Conservation (phyloP, 257 asterid genomes). For the Salvia splendens region DNA sequence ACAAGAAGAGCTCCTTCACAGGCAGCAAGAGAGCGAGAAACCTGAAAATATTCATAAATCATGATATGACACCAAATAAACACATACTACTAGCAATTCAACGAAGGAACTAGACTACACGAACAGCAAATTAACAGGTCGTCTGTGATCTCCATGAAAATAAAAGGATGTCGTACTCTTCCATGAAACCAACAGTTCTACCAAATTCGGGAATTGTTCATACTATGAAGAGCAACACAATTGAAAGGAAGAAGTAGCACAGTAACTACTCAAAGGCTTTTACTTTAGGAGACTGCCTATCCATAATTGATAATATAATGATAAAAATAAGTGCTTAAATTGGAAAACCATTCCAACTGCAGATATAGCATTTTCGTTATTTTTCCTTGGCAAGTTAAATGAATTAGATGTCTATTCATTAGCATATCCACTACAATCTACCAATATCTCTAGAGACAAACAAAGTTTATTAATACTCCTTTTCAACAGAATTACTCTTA, state of each 20-base stretch:
- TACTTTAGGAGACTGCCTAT: not conserved
- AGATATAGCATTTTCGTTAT: constrained; percentile 1
- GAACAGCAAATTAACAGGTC: constrained; percentile 3
- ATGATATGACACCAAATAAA: constrained; percentile 29
- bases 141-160: constrained; percentile 13
- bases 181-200: not conserved
- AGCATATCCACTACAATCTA: constrained; percentile 8
- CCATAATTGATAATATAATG: constrained; percentile 6
- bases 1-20: constrained; percentile 99
- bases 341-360: constrained; percentile 20
- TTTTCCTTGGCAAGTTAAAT: constrained; percentile 7
- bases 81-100: constrained; percentile 10
- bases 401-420: constrained; percentile 19
- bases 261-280: constrained; percentile 9
- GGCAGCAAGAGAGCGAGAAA: constrained; percentile 99
- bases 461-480: not conserved
- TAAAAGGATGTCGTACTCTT: constrained; percentile 12
- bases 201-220: constrained; percentile 2
- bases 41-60: constrained; percentile 47
- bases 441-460: constrained; percentile 4
- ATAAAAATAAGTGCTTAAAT: constrained; percentile 14
- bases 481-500: constrained; percentile 1
- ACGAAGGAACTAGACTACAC: constrained; percentile 13
- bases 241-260: too few relatives aligned
- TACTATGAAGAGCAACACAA: not conserved